Percentiles rank a stretch among this genome's conserved stretches.
phyloP scores from a whole-genome alignment of 2,329 filamentous ascomycete genomes.

The Phialocephala subalpina region DNA sequence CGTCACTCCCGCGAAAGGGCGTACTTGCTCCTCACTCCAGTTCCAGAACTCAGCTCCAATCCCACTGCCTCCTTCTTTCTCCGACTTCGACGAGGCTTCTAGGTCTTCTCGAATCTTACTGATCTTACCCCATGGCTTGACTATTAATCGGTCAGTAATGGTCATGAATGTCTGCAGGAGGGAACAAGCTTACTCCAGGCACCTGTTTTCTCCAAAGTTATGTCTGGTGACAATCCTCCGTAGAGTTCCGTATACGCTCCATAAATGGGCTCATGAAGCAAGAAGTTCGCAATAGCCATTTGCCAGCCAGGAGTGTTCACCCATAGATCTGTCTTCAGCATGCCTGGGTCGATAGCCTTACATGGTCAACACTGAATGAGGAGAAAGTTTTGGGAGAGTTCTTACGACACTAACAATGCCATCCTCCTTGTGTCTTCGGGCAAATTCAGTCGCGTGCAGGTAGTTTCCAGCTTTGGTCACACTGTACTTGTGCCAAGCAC shows the following conservation, averaged over 20 bases:
- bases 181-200: slow-evolving; percentile 24
- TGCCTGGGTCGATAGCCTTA: slow-evolving; percentile 31
- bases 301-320: slow-evolving; percentile 20
- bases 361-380: not conserved
- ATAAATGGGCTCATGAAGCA: slow-evolving; percentile 25
- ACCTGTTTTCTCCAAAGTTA: slow-evolving; percentile 27
- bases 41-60: slow-evolving; percentile 51
- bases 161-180: not conserved
- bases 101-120: slow-evolving; percentile 44
- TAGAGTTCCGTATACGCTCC: slow-evolving; percentile 32
- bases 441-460: slow-evolving; percentile 30
- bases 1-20: not conserved
- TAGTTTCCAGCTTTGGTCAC: slow-evolving; percentile 33
- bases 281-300: slow-evolving; percentile 4
- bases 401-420: slow-evolving; percentile 32
- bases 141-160: slow-evolving; percentile 23
- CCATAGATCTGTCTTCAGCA: slow-evolving; percentile 28
- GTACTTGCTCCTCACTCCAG: slow-evolving; percentile 51
- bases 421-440: slow-evolving; percentile 18
- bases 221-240: slow-evolving; percentile 28
- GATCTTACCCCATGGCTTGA: slow-evolving; percentile 56
- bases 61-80: slow-evolving; percentile 48
- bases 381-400: not conserved
- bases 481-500: slow-evolving; percentile 25
- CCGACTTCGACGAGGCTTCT: slow-evolving; percentile 40